Percentiles rank a stretch among this genome's conserved stretches.
Evolutionary conservation across 805 yeast genomes (phyloP).

Genomic region (Brettanomyces naardenensis): DNA sequence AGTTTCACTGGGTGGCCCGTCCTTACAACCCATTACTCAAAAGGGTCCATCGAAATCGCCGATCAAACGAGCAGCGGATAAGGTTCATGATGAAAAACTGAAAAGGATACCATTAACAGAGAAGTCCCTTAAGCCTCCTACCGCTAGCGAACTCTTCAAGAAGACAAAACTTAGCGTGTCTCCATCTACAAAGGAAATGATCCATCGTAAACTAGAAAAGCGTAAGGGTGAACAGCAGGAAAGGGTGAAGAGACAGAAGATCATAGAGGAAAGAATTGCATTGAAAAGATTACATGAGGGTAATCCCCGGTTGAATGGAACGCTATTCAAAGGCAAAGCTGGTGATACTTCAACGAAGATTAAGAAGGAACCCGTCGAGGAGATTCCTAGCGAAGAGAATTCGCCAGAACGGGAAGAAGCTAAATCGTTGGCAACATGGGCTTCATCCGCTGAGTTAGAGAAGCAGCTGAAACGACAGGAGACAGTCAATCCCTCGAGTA

Average conservation of each 20-base stretch:
- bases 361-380: constrained; percentile 2
- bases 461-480: constrained; percentile 15
- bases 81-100: no score
- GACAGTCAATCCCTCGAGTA: constrained; percentile 15
- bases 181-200: not conserved
- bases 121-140: constrained; percentile 3
- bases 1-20: not conserved
- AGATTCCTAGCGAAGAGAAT: not conserved
- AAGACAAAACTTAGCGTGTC: no score
- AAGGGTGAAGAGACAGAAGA: not conserved
- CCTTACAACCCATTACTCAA: not conserved
- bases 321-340: not conserved
- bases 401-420: not conserved
- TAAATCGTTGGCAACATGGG: constrained; percentile 19
- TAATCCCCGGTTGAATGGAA: not conserved
- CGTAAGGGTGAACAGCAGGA: not conserved
- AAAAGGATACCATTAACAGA: constrained; percentile 3
- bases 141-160: no score
- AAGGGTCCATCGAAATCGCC: not conserved
- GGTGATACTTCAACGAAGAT: not conserved
- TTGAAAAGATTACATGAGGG: not conserved
- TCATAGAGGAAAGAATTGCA: not conserved
- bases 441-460: constrained; percentile 10
- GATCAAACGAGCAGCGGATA: no score
- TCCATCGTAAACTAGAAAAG: constrained; percentile 1